phyloP scores from a whole-genome alignment of 1,139 yeast genomes.

The Diutina rugosa region DNA sequence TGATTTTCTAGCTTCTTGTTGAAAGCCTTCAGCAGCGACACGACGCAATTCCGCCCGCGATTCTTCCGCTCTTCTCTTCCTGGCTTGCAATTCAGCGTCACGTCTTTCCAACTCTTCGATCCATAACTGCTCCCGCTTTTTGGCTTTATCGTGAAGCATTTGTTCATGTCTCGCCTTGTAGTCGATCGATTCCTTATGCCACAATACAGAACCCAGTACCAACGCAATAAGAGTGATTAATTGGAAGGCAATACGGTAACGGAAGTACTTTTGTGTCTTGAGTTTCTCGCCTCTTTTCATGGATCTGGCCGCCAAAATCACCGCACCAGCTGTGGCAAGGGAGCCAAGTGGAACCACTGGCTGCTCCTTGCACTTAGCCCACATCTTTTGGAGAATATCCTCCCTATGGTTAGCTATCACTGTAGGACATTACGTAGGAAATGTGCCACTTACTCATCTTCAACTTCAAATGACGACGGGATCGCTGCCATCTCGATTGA shows the following conservation, averaged over 20 bases:
- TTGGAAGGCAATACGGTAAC: constrained; percentile 84
- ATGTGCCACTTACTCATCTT: neutral
- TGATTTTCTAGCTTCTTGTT: constrained; percentile 6
- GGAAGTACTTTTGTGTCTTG: constrained; percentile 75
- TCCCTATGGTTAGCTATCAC: constrained; percentile 8
- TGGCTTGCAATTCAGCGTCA: constrained; percentile 57
- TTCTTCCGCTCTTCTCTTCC: constrained; percentile 36
- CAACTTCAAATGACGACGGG: neutral
- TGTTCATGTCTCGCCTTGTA: constrained; percentile 46
- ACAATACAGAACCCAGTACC: constrained; percentile 63
- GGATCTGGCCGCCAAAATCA: constrained; percentile 65
- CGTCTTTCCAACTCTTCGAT: constrained; percentile 80
- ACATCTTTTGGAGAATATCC: constrained; percentile 11
- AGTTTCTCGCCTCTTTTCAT: constrained; percentile 59
- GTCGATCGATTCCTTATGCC: constrained; percentile 28
- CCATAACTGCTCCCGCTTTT: constrained; percentile 77
- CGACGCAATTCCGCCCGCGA: constrained; percentile 23
- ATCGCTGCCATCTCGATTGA: neutral
- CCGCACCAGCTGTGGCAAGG: constrained; percentile 69
- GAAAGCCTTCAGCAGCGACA: constrained; percentile 30
- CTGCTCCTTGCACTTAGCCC: constrained; percentile 44
- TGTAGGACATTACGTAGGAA: too few species aligned
- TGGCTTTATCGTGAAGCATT: constrained; percentile 58
- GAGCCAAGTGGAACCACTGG: constrained; percentile 78
- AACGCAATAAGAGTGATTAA: constrained; percentile 71